Evolutionary conservation across 805 yeast genomes (phyloP).

Genomic region (Tetrapisispora phaffii): DNA sequence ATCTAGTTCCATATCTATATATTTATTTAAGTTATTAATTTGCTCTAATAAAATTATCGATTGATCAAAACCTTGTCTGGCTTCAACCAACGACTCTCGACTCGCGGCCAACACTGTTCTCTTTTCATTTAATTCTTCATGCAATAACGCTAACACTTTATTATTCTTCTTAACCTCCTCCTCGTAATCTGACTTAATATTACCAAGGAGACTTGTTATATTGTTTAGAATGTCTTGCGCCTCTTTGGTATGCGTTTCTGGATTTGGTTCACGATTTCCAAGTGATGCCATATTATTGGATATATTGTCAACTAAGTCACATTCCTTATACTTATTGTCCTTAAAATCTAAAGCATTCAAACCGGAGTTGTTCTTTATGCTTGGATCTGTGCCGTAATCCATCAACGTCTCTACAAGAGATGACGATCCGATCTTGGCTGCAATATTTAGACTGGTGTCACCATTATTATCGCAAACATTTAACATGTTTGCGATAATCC

Average conservation of each 20-base stretch:
- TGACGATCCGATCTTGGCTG: constrained; percentile 78
- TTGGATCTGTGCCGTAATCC: constrained; percentile 81
- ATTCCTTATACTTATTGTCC: constrained; percentile 19
- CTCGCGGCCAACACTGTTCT: constrained; percentile 19
- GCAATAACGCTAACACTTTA: constrained; percentile 41
- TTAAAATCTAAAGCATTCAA: constrained; percentile 83
- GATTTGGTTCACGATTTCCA: neutral
- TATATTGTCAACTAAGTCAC: neutral
- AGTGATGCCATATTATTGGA: neutral
- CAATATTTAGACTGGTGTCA: constrained; percentile 88
- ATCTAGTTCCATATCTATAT: neutral
- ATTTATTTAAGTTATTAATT: constrained; percentile 38
- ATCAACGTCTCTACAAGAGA: constrained; percentile 71
- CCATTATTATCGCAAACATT: constrained; percentile 91
- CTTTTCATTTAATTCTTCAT: constrained; percentile 30
- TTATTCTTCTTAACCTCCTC: constrained; percentile 47
- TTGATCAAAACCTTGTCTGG: constrained; percentile 42
- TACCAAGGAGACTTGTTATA: constrained; percentile 33
- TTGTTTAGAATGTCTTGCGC: neutral
- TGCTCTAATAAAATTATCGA: constrained; percentile 46
- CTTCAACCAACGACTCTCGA: constrained; percentile 19
- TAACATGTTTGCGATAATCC: constrained; percentile 59
- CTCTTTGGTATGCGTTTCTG: neutral
- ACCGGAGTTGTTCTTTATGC: constrained; percentile 74
- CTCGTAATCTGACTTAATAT: constrained; percentile 44